Evolutionary conservation across 2,329 filamentous ascomycete genomes (phyloP), one percentile per base, ranked within the genome.

Genomic region (Neofusicoccum laricinum): DNA sequence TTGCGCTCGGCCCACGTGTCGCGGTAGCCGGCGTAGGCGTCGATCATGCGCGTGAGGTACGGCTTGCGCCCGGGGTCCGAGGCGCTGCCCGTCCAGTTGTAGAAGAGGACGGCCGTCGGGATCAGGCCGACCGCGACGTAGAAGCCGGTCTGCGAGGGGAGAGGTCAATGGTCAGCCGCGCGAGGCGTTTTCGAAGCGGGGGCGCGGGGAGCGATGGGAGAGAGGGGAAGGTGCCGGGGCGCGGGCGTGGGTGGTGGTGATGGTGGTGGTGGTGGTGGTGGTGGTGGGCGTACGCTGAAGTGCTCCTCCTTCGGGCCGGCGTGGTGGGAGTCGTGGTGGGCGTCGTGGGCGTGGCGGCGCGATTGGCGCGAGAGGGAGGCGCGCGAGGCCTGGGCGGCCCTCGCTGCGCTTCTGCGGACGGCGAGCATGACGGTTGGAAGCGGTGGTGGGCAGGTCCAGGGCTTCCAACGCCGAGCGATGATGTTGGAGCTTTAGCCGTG

Each of bases 1-100:
- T 89, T 90, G 69, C 82, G 80, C 69, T 81, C 77, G 62, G 82
- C 82, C 76, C 81, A 86, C 46, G 78, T 30, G 73, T 85, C 81
- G 69, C 85, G 79, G 65, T 81, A 81, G 21, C 82, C 76, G 40
- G 81, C 80, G 74, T 84, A 88, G 68, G 81, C 81, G 68, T 82
- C 76, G 71, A 90, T 86, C 71, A 86, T 65, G 62, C 79, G 74
- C 36, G 82, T 81, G 65, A 85, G 72, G 67, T 76, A 76, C 4
- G 79, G 74, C 58, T 77, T 75, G 46, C 76, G 76, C 70, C 80
- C 75, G 55, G 70, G 71, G 70, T 73, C 74, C 11, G 7, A 14
- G 19, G 61, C 51, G 71, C 15, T 46, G 72, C 61, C 76, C 74
- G 50, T 82, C 80, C 63, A 81, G 68, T 76, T 72, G 72, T 84